Conservation (phyloP, 75 land plant genomes). For the Pinus taeda region DNA sequence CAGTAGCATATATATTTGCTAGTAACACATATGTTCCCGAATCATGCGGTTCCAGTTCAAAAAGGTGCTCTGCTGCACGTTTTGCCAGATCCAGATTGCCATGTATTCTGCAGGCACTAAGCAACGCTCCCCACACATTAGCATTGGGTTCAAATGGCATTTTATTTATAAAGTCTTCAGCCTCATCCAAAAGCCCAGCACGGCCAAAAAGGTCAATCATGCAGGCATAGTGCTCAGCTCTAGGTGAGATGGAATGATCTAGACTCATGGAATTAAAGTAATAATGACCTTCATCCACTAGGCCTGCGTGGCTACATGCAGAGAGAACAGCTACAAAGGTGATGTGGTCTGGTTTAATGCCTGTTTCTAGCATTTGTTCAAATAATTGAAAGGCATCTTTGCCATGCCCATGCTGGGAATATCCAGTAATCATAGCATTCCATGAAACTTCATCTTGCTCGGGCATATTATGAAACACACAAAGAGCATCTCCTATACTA, state of each 20-base stretch:
- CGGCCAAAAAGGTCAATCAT: constrained; percentile 60
- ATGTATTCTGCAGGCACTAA: constrained; percentile 32
- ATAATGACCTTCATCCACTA: constrained; percentile 36
- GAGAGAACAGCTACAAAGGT: constrained; percentile 62
- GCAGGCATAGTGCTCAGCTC: constrained; percentile 44
- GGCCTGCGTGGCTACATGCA: constrained; percentile 63
- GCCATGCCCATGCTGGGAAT: constrained; percentile 48
- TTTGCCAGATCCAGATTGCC: constrained; percentile 22
- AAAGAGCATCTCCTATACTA: constrained; percentile 43
- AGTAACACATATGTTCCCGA: constrained; percentile 39
- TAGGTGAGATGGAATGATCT: constrained; percentile 34
- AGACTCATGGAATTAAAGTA: constrained; percentile 39
- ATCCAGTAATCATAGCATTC: constrained; percentile 62
- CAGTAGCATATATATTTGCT: constrained; percentile 30
- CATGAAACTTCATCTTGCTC: constrained; percentile 42
- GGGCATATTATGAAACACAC: constrained; percentile 47
- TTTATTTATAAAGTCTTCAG: constrained; percentile 28
- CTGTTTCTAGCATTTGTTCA: constrained; percentile 35
- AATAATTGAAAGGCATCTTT: constrained; percentile 43
- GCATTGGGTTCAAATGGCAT: constrained; percentile 37
- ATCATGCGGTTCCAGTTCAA: constrained; percentile 36
- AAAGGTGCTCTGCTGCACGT: constrained; percentile 15
- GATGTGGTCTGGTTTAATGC: constrained; percentile 36
- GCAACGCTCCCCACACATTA: constrained; percentile 33
- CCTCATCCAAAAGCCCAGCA: constrained; percentile 45